phyloP scores from a whole-genome alignment of 164 flowering plant genomes.

The Dillenia suffruticosa region DNA sequence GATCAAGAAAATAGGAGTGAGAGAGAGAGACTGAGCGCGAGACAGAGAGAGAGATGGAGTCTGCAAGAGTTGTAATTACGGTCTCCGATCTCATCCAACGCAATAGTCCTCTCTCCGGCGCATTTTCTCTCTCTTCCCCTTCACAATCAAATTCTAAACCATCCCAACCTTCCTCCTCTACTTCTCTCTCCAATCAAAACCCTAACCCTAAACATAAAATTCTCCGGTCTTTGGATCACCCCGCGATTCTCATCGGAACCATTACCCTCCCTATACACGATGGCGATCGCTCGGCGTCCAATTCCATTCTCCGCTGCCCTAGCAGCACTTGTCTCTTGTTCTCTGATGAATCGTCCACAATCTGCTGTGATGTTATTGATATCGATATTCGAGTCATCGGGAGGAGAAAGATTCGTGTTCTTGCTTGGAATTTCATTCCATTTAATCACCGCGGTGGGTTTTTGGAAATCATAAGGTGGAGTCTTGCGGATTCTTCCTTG shows the following conservation, averaged over 20 bases:
- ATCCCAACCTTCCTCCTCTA: slow-evolving; percentile 1
- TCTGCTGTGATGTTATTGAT: slow-evolving; percentile 72
- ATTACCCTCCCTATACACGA: slow-evolving; percentile 33
- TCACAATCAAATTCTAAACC: neutral
- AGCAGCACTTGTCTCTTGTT: slow-evolving; percentile 50
- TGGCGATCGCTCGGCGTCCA: slow-evolving; percentile 8
- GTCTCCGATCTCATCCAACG: slow-evolving; percentile 52
- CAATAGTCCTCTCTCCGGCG: slow-evolving; percentile 52
- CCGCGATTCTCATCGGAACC: slow-evolving; percentile 55
- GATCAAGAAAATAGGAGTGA: no score
- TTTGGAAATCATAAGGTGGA: slow-evolving; percentile 80
- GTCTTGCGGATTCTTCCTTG: slow-evolving; percentile 15
- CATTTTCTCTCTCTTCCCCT: slow-evolving; percentile 29
- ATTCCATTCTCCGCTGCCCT: slow-evolving; percentile 9
- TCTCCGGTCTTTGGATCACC: slow-evolving; percentile 38
- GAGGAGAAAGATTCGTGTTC: slow-evolving; percentile 36
- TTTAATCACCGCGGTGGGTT: slow-evolving; percentile 39
- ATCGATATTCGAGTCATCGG: slow-evolving; percentile 38
- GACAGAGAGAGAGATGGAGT: neutral
- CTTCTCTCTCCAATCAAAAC: slow-evolving; percentile 6
- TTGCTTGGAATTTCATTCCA: slow-evolving; percentile 86
- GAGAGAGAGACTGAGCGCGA: neutral
- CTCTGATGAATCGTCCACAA: slow-evolving; percentile 41
- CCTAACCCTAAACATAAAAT: slow-evolving; percentile 20
- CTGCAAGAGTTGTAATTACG: slow-evolving; percentile 12